Evolutionary conservation across 768 basidiomycete species (phyloP), one percentile per base, ranked within the genome.

Genomic region (Paxillus involutus): DNA sequence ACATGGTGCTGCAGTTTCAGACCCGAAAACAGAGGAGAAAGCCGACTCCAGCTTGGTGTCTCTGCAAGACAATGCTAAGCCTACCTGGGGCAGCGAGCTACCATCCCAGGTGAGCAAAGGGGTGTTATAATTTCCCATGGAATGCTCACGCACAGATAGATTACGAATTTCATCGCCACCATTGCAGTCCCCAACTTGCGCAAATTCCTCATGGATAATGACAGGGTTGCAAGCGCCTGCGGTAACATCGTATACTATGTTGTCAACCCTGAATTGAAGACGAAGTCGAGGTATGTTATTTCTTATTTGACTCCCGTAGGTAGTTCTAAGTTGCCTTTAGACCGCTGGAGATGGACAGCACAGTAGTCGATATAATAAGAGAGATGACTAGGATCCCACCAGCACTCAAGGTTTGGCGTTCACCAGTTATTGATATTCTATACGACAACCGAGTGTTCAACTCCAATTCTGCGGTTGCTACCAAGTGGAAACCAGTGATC

Each of bases 361-460:
- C 75, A 6, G 76, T 91, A 8, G 73, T 94, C 5, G 75, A 81
- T 3, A 84, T 95, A 9, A 71, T 98, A 17, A 70, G 77, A 33
- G 92, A 92, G 65, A 86, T 98, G 82, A 80, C 89, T 4, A 83
- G 79, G 54, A 80, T 94, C 48, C 86, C 90, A 8, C 77, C 82
- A 5, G 83, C 91, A 3, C 70, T 88, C 55, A 97, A 93, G 65
- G 81, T 89, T 7, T 99, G 97, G 97, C 80, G 86, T 48, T 74
- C 81, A 0, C 84, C 86, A 10, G 85, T 98, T 12, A 70, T 77
- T 1, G 97, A 99, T 40, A 80, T 90, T 1, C 77, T 98, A 55
- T 86, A 84, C 62, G 97, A 99, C 68, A 84, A 80, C 59, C 81
- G 92, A 44, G 80, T 98, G 59, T 99, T 99, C 77, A 90, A 86